These are phyloP conservation scores for Pugionium dolabratum DNA, from an alignment of 345 rosid genomes.

Conservation along the genomic window DNA sequence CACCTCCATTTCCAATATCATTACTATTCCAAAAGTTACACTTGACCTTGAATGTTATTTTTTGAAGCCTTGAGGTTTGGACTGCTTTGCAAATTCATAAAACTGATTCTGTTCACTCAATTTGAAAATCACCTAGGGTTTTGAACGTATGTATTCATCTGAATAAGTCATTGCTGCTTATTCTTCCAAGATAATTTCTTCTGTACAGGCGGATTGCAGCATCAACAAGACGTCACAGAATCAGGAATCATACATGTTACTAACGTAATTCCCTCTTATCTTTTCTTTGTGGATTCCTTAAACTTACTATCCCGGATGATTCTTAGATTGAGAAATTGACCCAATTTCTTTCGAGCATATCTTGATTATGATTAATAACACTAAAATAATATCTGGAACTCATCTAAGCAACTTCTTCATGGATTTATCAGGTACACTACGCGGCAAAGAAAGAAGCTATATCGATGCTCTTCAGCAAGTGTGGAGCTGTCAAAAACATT, in stretches of 20 bases:
- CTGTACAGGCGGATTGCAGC: conserved; percentile 35
- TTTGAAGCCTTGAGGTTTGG: too few species aligned
- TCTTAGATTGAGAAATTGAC: background rate
- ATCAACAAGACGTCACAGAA: conserved; percentile 32
- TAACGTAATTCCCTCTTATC: conserved; percentile 35
- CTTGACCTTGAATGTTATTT: too few species aligned
- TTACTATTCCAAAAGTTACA: too few species aligned
- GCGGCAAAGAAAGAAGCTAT: conserved; percentile 45
- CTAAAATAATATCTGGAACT: background rate
- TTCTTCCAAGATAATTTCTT: conserved; percentile 7
- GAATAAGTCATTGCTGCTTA: background rate
- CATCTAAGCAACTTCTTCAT: background rate
- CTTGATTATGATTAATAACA: background rate
- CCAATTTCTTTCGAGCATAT: background rate
- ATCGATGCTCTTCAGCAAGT: conserved; percentile 40
- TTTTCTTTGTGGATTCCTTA: background rate
- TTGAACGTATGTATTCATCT: background rate
- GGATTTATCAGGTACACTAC: conserved; percentile 44
- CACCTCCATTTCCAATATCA: background rate
- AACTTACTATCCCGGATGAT: background rate
- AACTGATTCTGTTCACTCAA: too few species aligned
- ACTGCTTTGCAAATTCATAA: too few species aligned
- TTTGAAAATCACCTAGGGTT: too few species aligned
- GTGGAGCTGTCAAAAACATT: conserved; percentile 39
- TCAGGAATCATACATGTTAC: conserved; percentile 41